A percentile compares a stretch with the other conserved stretches of the same genome.
phyloP scores from a whole-genome alignment of 768 basidiomycete genomes.

The Rhodotorula diobovata region DNA sequence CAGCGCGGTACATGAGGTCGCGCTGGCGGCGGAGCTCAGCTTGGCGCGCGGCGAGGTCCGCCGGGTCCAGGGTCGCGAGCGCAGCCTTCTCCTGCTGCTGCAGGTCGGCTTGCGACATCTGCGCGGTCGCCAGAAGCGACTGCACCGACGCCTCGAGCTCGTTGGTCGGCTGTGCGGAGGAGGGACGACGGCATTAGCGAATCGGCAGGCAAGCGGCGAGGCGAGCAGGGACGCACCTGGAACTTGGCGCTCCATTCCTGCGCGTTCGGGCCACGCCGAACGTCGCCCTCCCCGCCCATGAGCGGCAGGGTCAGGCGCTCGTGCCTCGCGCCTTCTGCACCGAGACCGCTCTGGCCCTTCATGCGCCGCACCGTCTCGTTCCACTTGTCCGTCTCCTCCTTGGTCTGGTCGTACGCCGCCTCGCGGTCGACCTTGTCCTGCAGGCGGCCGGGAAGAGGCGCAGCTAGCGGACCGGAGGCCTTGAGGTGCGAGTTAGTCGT shows the following conservation, averaged over 20 bases:
- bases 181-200: too few relatives aligned
- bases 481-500: slow-evolving; percentile 38
- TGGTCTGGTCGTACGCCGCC: slow-evolving; percentile 90
- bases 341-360: slow-evolving; percentile 61
- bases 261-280: slow-evolving; percentile 54
- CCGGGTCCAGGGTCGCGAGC: slow-evolving; percentile 61
- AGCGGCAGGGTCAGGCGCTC: slow-evolving; percentile 39
- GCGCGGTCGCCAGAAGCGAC: slow-evolving; percentile 70
- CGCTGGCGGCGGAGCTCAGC: slow-evolving; percentile 80
- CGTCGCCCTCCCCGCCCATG: slow-evolving; percentile 28
- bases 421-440: slow-evolving; percentile 87
- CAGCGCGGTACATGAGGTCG: slow-evolving; percentile 88
- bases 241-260: slow-evolving; percentile 76
- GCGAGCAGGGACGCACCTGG: slow-evolving; percentile 55
- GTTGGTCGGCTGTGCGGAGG: slow-evolving; percentile 58
- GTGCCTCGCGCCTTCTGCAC: slow-evolving; percentile 40
- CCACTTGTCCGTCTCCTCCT: slow-evolving; percentile 91
- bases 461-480: slow-evolving; percentile 55
- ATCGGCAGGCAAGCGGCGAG: background rate
- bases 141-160: slow-evolving; percentile 80
- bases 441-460: slow-evolving; percentile 76
- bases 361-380: slow-evolving; percentile 83
- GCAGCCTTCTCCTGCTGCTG: slow-evolving; percentile 72
- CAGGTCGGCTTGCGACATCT: slow-evolving; percentile 74
- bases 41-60: slow-evolving; percentile 77